Evolutionary conservation across 345 rosid species (phyloP).

Genomic region (Eucalyptus tenuipes): DNA sequence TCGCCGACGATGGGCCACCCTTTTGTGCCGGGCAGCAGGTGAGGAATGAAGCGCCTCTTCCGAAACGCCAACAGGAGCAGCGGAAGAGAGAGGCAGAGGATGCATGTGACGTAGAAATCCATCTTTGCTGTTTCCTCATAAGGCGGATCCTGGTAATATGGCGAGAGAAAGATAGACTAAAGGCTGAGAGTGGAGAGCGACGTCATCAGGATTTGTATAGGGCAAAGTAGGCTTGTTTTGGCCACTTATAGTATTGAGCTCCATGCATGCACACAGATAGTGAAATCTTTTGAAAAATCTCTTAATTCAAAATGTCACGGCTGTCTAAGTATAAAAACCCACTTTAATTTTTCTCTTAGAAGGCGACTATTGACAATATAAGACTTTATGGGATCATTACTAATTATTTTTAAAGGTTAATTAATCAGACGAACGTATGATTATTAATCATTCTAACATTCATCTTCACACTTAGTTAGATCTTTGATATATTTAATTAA

Average conservation of each 20-base stretch:
- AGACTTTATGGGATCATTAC: no score
- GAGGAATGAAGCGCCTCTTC: background rate
- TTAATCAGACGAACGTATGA: accelerated
- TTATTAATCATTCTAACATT: no score
- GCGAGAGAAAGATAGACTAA: background rate
- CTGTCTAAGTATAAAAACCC: background rate
- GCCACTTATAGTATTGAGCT: background rate
- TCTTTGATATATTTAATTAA: no score
- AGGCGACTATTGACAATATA: accelerated
- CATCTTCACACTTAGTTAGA: accelerated
- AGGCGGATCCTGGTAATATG: background rate
- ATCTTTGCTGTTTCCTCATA: accelerated
- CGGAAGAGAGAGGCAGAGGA: background rate
- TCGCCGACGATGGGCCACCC: background rate
- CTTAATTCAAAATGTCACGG: background rate
- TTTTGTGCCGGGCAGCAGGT: background rate
- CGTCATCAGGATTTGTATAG: background rate
- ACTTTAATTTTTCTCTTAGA: background rate
- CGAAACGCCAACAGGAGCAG: background rate
- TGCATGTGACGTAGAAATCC: background rate
- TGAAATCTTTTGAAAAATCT: background rate
- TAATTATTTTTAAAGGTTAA: no score
- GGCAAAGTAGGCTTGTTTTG: background rate
- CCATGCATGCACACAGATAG: background rate
- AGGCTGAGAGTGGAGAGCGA: background rate